Evolutionary conservation across 225 moss, liverwort and hornwort genomes (phyloP).

Genomic region (Bryum argenteum): DNA sequence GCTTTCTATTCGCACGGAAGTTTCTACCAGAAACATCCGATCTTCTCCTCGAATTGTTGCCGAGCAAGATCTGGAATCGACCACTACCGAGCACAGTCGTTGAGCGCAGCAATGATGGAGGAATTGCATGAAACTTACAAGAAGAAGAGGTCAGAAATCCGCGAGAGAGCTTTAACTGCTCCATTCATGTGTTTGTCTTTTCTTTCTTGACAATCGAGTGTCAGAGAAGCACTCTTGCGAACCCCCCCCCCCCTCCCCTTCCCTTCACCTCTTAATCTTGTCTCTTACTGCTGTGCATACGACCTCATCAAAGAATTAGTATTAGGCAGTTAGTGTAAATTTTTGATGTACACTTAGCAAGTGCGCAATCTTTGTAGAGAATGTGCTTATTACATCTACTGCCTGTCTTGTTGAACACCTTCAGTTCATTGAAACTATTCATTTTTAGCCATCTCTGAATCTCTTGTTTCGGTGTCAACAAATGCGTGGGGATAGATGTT

Average conservation of each 20-base stretch:
- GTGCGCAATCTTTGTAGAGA: slow-evolving; percentile 3
- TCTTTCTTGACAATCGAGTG: slow-evolving; percentile 2
- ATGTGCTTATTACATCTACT: slow-evolving; percentile 1
- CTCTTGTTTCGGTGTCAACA: no score
- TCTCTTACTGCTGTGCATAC: not conserved
- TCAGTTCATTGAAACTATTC: slow-evolving; percentile 6
- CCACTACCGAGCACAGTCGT: slow-evolving; percentile 24
- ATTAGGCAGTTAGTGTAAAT: slow-evolving; percentile 17
- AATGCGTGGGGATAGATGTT: no score
- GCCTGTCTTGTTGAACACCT: slow-evolving; percentile 11
- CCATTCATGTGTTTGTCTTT: slow-evolving; percentile 6
- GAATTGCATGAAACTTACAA: slow-evolving; percentile 17
- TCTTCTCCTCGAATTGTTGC: slow-evolving; percentile 61
- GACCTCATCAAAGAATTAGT: slow-evolving; percentile 6
- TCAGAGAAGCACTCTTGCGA: slow-evolving; percentile 3
- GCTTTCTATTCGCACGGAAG: slow-evolving; percentile 93
- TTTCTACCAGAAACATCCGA: slow-evolving; percentile 72
- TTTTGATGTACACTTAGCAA: slow-evolving; percentile 25
- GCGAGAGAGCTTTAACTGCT: slow-evolving; percentile 15
- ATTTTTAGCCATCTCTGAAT: not conserved
- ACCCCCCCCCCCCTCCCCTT: no score
- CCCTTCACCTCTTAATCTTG: slow-evolving; percentile 1
- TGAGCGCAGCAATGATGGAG: not conserved
- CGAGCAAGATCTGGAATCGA: slow-evolving; percentile 54
- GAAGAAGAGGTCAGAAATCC: slow-evolving; percentile 17